These are phyloP conservation scores for Telfairia occidentalis DNA, from an alignment of 331 rosid genomes.

Conservation along the genomic window DNA sequence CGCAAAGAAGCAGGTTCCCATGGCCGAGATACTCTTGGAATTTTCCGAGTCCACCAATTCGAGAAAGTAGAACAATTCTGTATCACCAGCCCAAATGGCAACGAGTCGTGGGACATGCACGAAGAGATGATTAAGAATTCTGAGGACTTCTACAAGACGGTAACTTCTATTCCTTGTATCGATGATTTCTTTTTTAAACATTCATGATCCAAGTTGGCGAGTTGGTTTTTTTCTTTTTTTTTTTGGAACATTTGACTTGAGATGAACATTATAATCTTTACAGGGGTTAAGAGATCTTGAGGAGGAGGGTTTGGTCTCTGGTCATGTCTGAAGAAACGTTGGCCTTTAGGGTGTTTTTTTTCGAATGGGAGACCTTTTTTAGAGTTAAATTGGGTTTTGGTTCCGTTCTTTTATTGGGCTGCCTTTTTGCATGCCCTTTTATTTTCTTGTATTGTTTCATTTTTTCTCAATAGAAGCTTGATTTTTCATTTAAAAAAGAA, in stretches of 20 bases:
- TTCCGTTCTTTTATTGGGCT: background rate
- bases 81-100: slow-evolving; percentile 60
- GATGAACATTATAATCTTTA: background rate
- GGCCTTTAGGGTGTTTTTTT: background rate
- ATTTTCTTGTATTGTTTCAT: background rate
- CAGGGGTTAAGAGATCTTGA: background rate
- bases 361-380: background rate
- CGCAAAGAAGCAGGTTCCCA: slow-evolving; percentile 98
- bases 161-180: slow-evolving; percentile 13
- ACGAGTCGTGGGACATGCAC: slow-evolving; percentile 86
- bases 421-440: background rate
- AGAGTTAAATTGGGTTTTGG: background rate
- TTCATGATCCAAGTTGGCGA: background rate
- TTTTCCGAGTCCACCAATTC: slow-evolving; percentile 91
- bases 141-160: slow-evolving; percentile 70
- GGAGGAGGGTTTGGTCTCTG: background rate
- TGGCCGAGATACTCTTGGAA: slow-evolving; percentile 92
- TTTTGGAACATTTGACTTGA: background rate
- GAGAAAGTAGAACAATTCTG: slow-evolving; percentile 96
- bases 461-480: background rate
- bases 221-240: background rate
- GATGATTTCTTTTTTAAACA: background rate
- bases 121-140: slow-evolving; percentile 91
- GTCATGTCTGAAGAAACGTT: background rate
- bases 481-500: background rate